These are phyloP conservation scores for Paramecium pentaurelia DNA, from an alignment of 73 alveolate species.

Conservation along the genomic window DNA sequence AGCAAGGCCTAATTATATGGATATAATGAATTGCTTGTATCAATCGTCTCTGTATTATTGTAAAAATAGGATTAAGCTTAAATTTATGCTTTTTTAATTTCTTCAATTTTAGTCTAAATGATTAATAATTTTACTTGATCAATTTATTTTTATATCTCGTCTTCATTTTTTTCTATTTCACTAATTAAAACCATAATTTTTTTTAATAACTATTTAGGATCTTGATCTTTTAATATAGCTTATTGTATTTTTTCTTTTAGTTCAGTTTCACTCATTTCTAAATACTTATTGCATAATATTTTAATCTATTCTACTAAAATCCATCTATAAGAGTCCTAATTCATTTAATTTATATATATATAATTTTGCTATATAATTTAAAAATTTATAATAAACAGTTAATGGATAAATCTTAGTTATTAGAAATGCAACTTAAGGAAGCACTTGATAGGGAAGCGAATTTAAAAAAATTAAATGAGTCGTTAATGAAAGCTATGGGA, in stretches of 20 bases:
- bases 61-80: not conserved
- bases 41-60: too few species aligned
- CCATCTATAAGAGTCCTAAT: not conserved
- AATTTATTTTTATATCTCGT: not conserved
- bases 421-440: conserved; percentile 1
- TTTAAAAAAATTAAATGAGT: not conserved
- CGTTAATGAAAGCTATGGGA: not conserved
- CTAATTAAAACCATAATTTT: not conserved
- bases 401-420: not conserved
- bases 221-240: not conserved
- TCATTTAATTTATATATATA: not conserved
- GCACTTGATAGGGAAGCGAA: not conserved
- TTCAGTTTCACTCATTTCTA: not conserved
- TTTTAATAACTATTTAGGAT: not conserved
- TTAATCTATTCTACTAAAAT: not conserved
- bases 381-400: not conserved
- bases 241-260: not conserved
- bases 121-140: not conserved
- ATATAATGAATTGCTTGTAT: too few species aligned
- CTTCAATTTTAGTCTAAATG: not conserved
- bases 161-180: not conserved
- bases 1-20: too few species aligned
- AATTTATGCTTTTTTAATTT: not conserved
- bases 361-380: not conserved
- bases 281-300: not conserved